A percentile compares a stretch with the other conserved stretches of the same genome.
phyloP scores from a whole-genome alignment of 805 yeast species.

The Huiozyma sinensis region DNA sequence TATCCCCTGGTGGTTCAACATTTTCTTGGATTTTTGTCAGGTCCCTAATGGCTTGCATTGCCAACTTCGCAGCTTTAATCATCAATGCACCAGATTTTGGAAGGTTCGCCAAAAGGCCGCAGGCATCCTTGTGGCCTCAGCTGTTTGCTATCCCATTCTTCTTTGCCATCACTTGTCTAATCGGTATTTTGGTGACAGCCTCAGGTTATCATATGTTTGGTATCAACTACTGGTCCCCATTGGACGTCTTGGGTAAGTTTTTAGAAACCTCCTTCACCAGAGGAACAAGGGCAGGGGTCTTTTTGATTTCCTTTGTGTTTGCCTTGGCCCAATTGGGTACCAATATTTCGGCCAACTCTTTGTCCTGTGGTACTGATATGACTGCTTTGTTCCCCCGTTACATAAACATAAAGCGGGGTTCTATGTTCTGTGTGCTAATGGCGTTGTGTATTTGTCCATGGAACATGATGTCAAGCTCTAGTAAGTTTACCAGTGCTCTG shows the following conservation, averaged over 20 bases:
- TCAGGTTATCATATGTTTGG: slow-evolving; percentile 41
- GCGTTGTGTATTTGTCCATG: slow-evolving; percentile 71
- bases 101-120: slow-evolving; percentile 52
- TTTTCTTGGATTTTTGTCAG: slow-evolving; percentile 56
- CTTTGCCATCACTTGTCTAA: slow-evolving; percentile 64
- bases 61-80: slow-evolving; percentile 72
- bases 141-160: slow-evolving; percentile 54
- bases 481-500: slow-evolving; percentile 61
- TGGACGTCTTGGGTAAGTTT: slow-evolving; percentile 48
- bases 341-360: slow-evolving; percentile 56
- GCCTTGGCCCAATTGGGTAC: slow-evolving; percentile 66
- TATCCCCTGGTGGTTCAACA: slow-evolving; percentile 37
- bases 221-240: slow-evolving; percentile 35
- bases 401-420: slow-evolving; percentile 53
- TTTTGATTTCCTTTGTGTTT: slow-evolving; percentile 52
- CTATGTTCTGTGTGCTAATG: slow-evolving; percentile 52
- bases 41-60: slow-evolving; percentile 62
- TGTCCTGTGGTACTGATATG: slow-evolving; percentile 49
- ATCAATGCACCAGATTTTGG: slow-evolving; percentile 79
- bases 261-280: slow-evolving; percentile 24
- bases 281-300: slow-evolving; percentile 65
- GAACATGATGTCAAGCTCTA: slow-evolving; percentile 55
- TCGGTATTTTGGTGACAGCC: slow-evolving; percentile 71
- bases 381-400: slow-evolving; percentile 47
- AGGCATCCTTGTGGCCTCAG: slow-evolving; percentile 40